Evolutionary conservation across 2,329 filamentous ascomycete genomes (phyloP).

Genomic region (Rachicladosporium sp.): DNA sequence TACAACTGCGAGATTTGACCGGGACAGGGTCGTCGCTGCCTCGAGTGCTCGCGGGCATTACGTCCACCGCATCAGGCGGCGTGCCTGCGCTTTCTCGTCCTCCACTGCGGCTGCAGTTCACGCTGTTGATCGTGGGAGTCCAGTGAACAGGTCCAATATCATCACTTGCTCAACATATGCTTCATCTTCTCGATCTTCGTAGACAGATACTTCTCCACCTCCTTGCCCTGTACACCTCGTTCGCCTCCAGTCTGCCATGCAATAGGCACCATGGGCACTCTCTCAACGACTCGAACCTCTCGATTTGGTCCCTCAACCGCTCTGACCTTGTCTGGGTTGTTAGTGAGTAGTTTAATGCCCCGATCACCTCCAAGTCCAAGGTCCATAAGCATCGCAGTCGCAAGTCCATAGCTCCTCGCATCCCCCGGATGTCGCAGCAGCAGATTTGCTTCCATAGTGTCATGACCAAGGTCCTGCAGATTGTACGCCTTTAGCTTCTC

Average conservation of each 20-base stretch:
- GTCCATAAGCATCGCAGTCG: conserved; percentile 85
- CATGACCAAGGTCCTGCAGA: conserved; percentile 84
- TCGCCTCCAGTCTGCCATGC: conserved; percentile 73
- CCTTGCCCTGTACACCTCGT: conserved; percentile 70
- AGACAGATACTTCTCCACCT: conserved; percentile 86
- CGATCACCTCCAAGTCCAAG: conserved; percentile 57
- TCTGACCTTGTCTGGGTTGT: conserved; percentile 93
- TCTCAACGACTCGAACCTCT: conserved; percentile 75
- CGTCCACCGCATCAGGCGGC: too few species aligned
- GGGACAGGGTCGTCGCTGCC: too few species aligned
- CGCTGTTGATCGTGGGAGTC: too few species aligned
- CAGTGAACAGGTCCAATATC: neutral
- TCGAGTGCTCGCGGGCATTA: too few species aligned
- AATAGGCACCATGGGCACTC: conserved; percentile 89
- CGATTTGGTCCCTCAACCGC: conserved; percentile 85
- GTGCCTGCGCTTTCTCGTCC: too few species aligned
- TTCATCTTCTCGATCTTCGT: conserved; percentile 60
- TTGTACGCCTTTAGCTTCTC: conserved; percentile 99
- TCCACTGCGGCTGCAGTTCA: too few species aligned
- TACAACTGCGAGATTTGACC: too few species aligned
- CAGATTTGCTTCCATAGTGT: conserved; percentile 93
- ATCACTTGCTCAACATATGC: conserved; percentile 31
- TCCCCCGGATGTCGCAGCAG: conserved; percentile 85
- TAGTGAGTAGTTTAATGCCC: conserved; percentile 76
- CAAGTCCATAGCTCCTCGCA: conserved; percentile 87